Percentiles rank a stretch among this genome's conserved stretches.
phyloP scores from a whole-genome alignment of 257 asterid genomes.

The Lavandula angustifolia region DNA sequence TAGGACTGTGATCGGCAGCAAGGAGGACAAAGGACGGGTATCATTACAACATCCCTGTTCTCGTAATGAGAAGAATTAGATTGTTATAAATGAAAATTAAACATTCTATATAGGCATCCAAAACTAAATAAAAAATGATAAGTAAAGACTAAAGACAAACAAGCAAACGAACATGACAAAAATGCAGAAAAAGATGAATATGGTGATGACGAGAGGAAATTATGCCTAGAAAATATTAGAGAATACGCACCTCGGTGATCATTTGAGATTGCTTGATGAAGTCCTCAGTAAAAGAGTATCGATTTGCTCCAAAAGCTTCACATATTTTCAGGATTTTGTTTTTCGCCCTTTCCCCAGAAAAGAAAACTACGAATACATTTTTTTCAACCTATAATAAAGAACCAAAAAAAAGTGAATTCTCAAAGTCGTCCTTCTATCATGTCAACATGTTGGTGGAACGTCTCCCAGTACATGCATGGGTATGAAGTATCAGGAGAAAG shows the following conservation, averaged over 20 bases:
- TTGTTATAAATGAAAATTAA: background rate
- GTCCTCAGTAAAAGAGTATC: constrained; percentile 80
- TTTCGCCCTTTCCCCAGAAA: constrained; percentile 95
- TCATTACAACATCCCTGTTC: too few relatives aligned
- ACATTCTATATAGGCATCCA: background rate
- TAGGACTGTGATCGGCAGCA: too few relatives aligned
- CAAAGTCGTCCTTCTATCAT: constrained; percentile 7
- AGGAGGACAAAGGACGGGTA: too few relatives aligned
- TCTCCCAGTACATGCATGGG: background rate
- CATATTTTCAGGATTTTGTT: constrained; percentile 88
- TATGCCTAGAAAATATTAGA: background rate
- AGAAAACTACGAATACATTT: constrained; percentile 84
- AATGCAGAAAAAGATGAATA: constrained; percentile 5
- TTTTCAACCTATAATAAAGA: constrained; percentile 72
- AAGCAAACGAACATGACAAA: constrained; percentile 9
- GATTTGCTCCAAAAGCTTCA: constrained; percentile 99
- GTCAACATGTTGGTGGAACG: constrained; percentile 3
- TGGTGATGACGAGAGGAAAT: background rate
- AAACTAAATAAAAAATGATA: background rate
- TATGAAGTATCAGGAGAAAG: constrained; percentile 16
- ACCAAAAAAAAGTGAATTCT: constrained; percentile 27
- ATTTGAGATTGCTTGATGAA: constrained; percentile 71
- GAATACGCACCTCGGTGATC: constrained; percentile 63
- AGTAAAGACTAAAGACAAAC: constrained; percentile 1
- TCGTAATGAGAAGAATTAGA: constrained; percentile 6